Conservation (phyloP, 2,329 filamentous ascomycete species). For the Cytospora mali region DNA sequence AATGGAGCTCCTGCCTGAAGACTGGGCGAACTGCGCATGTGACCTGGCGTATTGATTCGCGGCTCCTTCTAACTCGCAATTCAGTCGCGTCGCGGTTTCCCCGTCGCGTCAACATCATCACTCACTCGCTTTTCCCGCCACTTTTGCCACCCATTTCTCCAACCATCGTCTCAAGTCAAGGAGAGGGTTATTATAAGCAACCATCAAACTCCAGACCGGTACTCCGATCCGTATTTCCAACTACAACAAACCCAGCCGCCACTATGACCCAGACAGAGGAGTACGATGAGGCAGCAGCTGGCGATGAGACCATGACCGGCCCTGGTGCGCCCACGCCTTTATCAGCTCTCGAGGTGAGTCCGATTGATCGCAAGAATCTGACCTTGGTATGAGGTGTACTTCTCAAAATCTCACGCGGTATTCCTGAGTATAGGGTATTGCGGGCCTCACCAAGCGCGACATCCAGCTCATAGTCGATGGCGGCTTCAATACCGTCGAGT, state of each 20-base stretch:
- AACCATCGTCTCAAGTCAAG: neutral
- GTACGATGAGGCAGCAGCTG: constrained; percentile 66
- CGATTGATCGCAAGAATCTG: neutral
- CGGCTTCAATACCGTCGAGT: constrained; percentile 93
- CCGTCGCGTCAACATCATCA: constrained; percentile 21
- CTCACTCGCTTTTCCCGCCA: neutral
- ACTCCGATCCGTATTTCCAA: neutral
- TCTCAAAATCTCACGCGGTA: neutral
- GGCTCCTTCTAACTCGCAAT: neutral
- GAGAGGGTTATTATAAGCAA: neutral
- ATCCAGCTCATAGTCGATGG: constrained; percentile 91
- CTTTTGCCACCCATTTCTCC: neutral
- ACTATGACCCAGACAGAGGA: constrained; percentile 57
- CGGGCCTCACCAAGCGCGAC: constrained; percentile 90
- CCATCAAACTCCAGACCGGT: neutral
- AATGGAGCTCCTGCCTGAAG: neutral
- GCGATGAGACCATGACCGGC: constrained; percentile 74
- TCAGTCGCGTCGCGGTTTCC: constrained; percentile 10
- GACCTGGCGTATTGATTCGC: constrained; percentile 14
- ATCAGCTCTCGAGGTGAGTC: constrained; percentile 76
- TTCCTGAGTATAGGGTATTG: constrained; percentile 69
- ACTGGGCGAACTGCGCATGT: constrained; percentile 10
- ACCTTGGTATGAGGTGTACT: neutral
- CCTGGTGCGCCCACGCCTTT: constrained; percentile 95
- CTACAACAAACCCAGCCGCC: neutral